Evolutionary conservation across 2,329 filamentous ascomycete genomes (phyloP).

Genomic region (Raffaelea ambrosiae): DNA sequence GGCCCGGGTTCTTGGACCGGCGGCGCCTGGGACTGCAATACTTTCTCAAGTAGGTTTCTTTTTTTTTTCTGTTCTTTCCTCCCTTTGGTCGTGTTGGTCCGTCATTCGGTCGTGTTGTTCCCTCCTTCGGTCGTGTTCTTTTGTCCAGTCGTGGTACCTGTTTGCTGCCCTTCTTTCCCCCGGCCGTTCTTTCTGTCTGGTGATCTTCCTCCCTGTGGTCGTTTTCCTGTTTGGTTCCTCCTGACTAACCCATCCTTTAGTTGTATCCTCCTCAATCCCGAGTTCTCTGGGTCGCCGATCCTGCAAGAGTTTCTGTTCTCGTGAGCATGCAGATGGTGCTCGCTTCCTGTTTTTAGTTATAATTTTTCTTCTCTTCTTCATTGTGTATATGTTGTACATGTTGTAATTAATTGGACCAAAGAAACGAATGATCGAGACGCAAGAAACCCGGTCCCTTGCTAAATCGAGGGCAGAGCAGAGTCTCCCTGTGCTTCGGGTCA

Average conservation of each 20-base stretch:
- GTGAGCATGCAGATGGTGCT: conserved; percentile 19
- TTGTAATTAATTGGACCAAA: no score
- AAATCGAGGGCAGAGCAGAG: no score
- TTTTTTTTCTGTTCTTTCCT: background rate
- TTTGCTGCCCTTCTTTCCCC: background rate
- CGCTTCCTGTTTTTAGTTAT: background rate
- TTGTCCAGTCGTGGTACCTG: no score
- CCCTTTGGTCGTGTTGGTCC: no score
- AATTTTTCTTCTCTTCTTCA: background rate
- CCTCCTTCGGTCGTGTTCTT: background rate
- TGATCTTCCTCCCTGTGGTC: background rate
- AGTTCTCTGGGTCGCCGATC: conserved; percentile 85
- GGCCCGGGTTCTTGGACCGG: conserved; percentile 76
- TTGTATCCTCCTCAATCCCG: conserved; percentile 84
- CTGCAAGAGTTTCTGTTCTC: conserved; percentile 84
- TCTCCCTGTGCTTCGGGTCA: no score
- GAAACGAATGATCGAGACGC: no score
- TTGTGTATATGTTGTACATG: no score
- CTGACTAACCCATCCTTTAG: conserved; percentile 37
- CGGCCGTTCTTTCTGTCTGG: conserved; percentile 9
- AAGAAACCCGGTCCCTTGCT: no score
- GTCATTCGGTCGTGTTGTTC: background rate
- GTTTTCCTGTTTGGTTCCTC: background rate
- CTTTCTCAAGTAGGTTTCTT: conserved; percentile 71
- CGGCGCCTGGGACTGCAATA: conserved; percentile 77